These are phyloP conservation scores for Kodamaea kakaduensis DNA, from an alignment of 805 yeast species.

Conservation along the genomic window DNA sequence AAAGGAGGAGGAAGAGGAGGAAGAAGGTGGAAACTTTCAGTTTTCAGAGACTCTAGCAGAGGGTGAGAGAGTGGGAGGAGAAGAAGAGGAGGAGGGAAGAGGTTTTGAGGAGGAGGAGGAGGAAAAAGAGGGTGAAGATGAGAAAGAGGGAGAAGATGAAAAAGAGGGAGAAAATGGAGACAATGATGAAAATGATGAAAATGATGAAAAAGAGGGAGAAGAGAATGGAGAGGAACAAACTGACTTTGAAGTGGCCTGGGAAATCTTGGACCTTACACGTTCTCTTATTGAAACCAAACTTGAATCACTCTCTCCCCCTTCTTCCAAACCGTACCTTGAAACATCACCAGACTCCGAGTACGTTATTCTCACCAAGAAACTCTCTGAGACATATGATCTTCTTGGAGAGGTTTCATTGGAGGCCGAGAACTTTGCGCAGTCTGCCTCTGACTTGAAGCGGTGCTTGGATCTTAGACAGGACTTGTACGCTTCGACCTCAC, in stretches of 20 bases:
- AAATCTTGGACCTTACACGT: slow-evolving; percentile 73
- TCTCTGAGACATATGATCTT: slow-evolving; percentile 72
- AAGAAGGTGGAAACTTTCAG: slow-evolving; percentile 26
- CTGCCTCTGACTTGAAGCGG: slow-evolving; percentile 62
- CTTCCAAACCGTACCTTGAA: slow-evolving; percentile 26
- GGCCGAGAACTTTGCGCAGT: slow-evolving; percentile 80
- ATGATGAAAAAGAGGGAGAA: slow-evolving; percentile 19
- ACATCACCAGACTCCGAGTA: slow-evolving; percentile 31
- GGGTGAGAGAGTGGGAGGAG: no score
- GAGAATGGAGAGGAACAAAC: slow-evolving; percentile 47
- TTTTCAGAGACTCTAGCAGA: slow-evolving; percentile 13
- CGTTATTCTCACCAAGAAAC: slow-evolving; percentile 42
- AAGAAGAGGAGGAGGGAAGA: slow-evolving; percentile 21
- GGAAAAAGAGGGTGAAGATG: slow-evolving; percentile 15
- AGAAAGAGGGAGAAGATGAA: slow-evolving; percentile 17
- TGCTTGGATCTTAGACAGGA: slow-evolving; percentile 53
- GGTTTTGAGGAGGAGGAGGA: slow-evolving; percentile 22
- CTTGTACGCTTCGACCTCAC: slow-evolving; percentile 48
- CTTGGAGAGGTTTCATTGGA: slow-evolving; percentile 90
- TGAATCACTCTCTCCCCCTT: slow-evolving; percentile 13
- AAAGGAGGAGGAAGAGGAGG: slow-evolving; percentile 16
- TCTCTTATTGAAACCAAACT: slow-evolving; percentile 52
- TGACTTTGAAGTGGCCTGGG: slow-evolving; percentile 89
- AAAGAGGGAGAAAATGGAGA: slow-evolving; percentile 18
- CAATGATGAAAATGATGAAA: slow-evolving; percentile 20